Conservation (phyloP, 2,329 filamentous ascomycete species). For the Aspergillus clavatus region DNA sequence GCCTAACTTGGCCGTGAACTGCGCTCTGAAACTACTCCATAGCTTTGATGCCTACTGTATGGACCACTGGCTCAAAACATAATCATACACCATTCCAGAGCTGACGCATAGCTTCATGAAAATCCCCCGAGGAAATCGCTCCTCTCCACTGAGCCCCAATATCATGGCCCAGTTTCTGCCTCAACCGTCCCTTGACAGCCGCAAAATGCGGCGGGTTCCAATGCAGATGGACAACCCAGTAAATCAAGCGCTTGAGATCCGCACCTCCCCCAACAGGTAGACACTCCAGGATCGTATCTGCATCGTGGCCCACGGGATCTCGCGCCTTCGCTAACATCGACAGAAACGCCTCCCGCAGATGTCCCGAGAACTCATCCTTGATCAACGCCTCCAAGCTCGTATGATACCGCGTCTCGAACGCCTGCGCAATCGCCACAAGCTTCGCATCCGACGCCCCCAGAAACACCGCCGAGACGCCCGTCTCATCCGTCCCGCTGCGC, state of each 20-base stretch:
- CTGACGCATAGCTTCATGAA: not conserved
- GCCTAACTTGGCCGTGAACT: no score
- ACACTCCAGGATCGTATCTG: slow-evolving; percentile 65
- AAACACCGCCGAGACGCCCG: slow-evolving; percentile 71
- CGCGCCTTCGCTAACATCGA: slow-evolving; percentile 64
- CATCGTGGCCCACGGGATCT: slow-evolving; percentile 74
- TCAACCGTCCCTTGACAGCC: slow-evolving; percentile 56
- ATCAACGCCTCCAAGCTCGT: slow-evolving; percentile 33
- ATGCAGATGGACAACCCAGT: slow-evolving; percentile 55
- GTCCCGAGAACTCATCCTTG: slow-evolving; percentile 66
- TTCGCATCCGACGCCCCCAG: slow-evolving; percentile 68
- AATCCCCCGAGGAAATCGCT: not conserved
- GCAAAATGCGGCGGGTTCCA: slow-evolving; percentile 68
- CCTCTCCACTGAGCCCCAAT: not conserved
- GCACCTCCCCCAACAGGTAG: slow-evolving; percentile 67
- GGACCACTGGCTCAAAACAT: no score
- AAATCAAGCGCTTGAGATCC: slow-evolving; percentile 38
- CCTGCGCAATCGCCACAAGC: slow-evolving; percentile 66
- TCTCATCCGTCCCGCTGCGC: slow-evolving; percentile 65
- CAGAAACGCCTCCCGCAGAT: slow-evolving; percentile 76
- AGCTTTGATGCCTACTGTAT: no score
- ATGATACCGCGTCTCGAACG: slow-evolving; percentile 66
- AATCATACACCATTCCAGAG: no score
- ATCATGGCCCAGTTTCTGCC: not conserved
- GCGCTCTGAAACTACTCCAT: no score